Base-by-base conservation (phyloP, 2,329 filamentous ascomycete genomes). In the Hymenoscyphus infarciens region DNA sequence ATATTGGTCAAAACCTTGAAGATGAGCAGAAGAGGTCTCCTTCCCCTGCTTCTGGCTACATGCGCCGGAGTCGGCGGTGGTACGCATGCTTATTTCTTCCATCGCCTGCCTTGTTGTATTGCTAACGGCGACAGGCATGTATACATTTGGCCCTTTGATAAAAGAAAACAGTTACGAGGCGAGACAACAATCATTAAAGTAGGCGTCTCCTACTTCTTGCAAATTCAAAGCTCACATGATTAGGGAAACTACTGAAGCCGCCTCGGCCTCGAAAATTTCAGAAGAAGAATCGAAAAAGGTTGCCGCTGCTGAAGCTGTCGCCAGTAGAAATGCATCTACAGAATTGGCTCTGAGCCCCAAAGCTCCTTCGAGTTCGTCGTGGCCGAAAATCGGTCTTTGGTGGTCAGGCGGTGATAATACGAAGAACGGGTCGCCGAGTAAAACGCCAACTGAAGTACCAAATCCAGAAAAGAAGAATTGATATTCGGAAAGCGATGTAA, bases 291-390 rank as follows among this genome's bases (percentile, higher is more conserved):
- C 33, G 53, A n/a, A n/a, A 19, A 31, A 19, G 13, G 25, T 31
- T 15, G 29, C 27, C 6, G 15, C 53, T 55, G 53, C 27, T 3
- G 29, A 55, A 55, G 27, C 53, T 31, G 25, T 27, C 2, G 64
- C 68, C 31, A 71, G 63, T 64, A 66, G 63, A 39, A 59, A 60
- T 62, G 54, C 61, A 58, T 58, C 67, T 35, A 70, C 64, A 16
- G 57, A 67, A 31, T 55, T 66, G 35, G 60, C 62, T 13, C 56
- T 70, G 58, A 63, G 65, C 13, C 57, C 66, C 19, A 49, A 63
- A 16, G 42, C 57, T n/a, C 39, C 61, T 27, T n/a, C 64, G 15
- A 66, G 45, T 6, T 68, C 69, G 57, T 70, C 67, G 68, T 71
- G 67, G 68, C 61, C 69, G 5, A 70, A 59, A 16, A 59, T 61